A percentile compares a stretch with the other conserved stretches of the same genome.
phyloP scores from a whole-genome alignment of 163 green algal species.

The Picocystis sp. region DNA sequence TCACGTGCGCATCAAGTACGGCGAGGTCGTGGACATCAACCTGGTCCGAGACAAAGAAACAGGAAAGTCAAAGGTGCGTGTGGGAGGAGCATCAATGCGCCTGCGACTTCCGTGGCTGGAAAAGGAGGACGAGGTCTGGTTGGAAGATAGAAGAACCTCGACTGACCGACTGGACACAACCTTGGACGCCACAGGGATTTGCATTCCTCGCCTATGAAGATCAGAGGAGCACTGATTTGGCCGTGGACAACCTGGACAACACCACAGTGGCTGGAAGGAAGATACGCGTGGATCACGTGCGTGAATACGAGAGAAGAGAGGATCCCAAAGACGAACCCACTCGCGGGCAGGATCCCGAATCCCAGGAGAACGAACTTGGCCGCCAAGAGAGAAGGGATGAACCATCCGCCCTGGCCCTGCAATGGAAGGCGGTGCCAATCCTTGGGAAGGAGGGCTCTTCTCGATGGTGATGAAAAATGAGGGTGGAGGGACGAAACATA shows the following conservation, averaged over 20 bases:
- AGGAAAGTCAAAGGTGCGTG: constrained; percentile 8
- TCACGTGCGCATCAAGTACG: constrained; percentile 37
- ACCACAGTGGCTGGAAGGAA: constrained; percentile 54
- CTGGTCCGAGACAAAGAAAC: constrained; percentile 55
- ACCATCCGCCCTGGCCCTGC: too few species aligned
- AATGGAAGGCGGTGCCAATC: too few species aligned
- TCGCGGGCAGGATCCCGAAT: too few species aligned
- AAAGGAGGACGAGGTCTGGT: too few species aligned
- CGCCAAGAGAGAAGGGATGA: too few species aligned
- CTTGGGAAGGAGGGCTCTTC: too few species aligned
- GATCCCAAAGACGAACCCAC: too few species aligned
- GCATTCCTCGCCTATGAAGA: constrained; percentile 95
- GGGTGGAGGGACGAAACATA: too few species aligned
- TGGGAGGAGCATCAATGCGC: background rate
- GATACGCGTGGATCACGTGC: constrained; percentile 85
- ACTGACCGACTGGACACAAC: background rate
- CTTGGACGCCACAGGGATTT: constrained; percentile 52
- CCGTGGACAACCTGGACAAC: constrained; percentile 94
- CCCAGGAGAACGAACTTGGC: too few species aligned
- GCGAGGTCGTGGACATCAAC: constrained; percentile 89
- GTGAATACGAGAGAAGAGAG: constrained; percentile 66
- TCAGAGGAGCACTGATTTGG: constrained; percentile 85
- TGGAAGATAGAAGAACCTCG: background rate
- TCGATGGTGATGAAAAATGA: too few species aligned
- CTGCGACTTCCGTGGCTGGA: too few species aligned